Base-by-base conservation (phyloP, 495 filamentous ascomycete genomes). In the Trichoderma parareesei region DNA sequence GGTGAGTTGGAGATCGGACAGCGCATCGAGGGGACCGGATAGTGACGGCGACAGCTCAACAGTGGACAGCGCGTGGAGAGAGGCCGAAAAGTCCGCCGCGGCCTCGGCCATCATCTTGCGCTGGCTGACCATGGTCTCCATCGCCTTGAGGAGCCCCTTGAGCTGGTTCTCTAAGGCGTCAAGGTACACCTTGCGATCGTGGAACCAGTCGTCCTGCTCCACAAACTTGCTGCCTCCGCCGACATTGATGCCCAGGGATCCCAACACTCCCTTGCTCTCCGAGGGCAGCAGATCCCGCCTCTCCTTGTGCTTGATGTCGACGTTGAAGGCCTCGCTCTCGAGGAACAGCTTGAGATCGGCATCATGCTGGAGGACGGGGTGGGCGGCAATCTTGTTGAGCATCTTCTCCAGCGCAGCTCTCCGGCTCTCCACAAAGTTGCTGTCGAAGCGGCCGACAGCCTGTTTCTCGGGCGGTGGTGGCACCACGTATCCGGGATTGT, bases 181-280 rank as follows among this genome's bases (percentile, higher is more conserved):
- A 18, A 98, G 85, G 69, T 98, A 98, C 61, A 97, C 82, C 69
- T 86, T 88, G 55, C 95, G 92, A 67, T 98, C 95, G 71, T 97
- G 95, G 80, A 98, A 98, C 93, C 93, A 98, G 75, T 98, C 94
- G 76, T 98, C 94, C 70, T 96, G 95, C 73, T 98, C 94, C 49
- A 98, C 88, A 76, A 98, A 98, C 74, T 98, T 98, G 60, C 77
- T 80, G 40, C 87, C 84, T 33, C 82, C 76, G 37, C 92, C 91
- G 40, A 90, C 85, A 64, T 79, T 85, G 48, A 96, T 86, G 20
- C 91, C 90, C 64, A 97, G 83, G 14, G 87, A 87, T 69, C 93
- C 89, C 65, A 97, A 83, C 82, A 98, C 88, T 63, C 94, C 91
- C 79, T 97, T 97, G 77, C 85, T 94, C 76, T 97, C 94, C 57